Evolutionary conservation across 352 stramenopile genomes (phyloP).

Genomic region (Pythium coloratum): DNA sequence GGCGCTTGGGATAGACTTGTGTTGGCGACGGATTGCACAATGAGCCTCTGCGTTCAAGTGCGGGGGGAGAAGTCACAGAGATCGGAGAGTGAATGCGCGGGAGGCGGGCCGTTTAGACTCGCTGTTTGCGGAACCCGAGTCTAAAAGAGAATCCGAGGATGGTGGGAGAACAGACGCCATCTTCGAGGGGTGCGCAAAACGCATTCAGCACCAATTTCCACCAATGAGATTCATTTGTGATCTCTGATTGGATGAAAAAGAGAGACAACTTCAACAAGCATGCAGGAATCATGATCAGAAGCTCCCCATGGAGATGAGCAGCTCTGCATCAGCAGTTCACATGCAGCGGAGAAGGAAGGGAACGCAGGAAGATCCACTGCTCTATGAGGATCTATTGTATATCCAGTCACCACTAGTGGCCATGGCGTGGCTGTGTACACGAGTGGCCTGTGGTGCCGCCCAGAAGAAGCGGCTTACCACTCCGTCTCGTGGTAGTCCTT

Average conservation of each 20-base stretch:
- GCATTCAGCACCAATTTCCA: constrained; percentile 22
- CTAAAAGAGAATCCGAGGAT: constrained; percentile 1
- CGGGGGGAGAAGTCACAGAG: background rate
- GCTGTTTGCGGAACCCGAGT: constrained; percentile 1
- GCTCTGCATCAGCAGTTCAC: constrained; percentile 4
- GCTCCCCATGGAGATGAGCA: constrained; percentile 1
- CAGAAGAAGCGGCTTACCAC: constrained; percentile 51
- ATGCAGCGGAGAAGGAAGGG: constrained; percentile 6
- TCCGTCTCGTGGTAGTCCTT: constrained; percentile 91
- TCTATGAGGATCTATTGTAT: constrained; percentile 7
- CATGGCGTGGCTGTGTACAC: background rate
- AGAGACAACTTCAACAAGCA: constrained; percentile 26
- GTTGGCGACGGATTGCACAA: background rate
- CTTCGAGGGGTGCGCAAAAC: constrained; percentile 25
- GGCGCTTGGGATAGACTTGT: background rate
- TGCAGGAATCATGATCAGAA: background rate
- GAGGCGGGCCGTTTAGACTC: background rate
- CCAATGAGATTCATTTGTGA: constrained; percentile 14
- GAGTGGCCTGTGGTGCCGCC: background rate
- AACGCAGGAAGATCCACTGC: background rate
- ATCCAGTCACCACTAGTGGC: background rate
- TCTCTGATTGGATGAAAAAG: constrained; percentile 27
- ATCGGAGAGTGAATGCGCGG: constrained; percentile 16
- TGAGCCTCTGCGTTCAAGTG: background rate
- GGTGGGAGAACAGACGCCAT: constrained; percentile 11